These are phyloP conservation scores for Xylaria multiplex DNA, from an alignment of 2,329 filamentous ascomycete genomes.

Conservation along the genomic window DNA sequence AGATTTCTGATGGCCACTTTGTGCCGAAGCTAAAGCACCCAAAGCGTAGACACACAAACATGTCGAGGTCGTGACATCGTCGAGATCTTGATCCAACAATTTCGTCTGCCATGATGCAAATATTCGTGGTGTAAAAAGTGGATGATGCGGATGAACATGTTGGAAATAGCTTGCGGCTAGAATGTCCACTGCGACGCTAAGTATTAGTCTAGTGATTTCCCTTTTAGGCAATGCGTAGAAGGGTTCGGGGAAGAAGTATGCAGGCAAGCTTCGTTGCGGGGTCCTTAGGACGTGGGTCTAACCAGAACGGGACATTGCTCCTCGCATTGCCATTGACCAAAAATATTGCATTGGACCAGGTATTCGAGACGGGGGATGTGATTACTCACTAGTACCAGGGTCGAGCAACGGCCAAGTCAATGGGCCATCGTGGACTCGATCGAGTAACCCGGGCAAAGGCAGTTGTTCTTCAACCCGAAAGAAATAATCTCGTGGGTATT, in stretches of 20 bases:
- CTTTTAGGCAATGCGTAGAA: not conserved
- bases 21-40: conserved; percentile 44
- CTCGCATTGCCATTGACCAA: not conserved
- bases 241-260: not conserved
- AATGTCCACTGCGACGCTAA: conserved; percentile 36
- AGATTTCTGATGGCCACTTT: conserved; percentile 36
- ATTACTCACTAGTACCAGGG: conserved; percentile 34
- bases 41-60: conserved; percentile 53
- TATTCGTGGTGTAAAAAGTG: conserved; percentile 48
- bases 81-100: conserved; percentile 43
- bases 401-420: conserved; percentile 47
- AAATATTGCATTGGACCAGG: not conserved
- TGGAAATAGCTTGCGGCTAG: conserved; percentile 50
- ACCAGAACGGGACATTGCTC: not conserved
- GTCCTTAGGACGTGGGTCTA: not conserved
- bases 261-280: not conserved
- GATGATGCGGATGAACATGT: conserved; percentile 50
- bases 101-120: conserved; percentile 47
- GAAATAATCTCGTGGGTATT: conserved; percentile 50
- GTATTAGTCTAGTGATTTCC: conserved; percentile 9
- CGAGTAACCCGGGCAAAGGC: conserved; percentile 47
- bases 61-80: conserved; percentile 48
- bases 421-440: conserved; percentile 43
- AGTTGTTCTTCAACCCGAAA: conserved; percentile 49
- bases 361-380: not conserved